Conservation (phyloP, 495 filamentous ascomycete species). For the Aspergillus panamensis region DNA sequence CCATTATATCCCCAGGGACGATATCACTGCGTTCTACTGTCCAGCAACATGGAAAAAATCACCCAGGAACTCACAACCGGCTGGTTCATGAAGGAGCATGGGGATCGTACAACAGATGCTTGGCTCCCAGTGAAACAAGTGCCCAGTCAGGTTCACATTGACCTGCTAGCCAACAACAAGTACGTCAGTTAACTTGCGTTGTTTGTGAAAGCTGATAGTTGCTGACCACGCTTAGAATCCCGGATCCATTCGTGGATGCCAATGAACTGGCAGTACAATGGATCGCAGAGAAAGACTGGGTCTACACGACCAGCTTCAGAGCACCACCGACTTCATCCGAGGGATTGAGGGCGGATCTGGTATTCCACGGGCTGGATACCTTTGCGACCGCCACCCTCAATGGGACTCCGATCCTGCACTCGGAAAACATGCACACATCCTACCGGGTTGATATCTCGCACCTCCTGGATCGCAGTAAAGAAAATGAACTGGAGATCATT, state of each 20-base stretch:
- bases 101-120: not conserved
- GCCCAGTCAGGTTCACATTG: constrained; percentile 55
- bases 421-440: constrained; percentile 70
- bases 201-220: not conserved
- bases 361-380: constrained; percentile 44
- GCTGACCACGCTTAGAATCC: constrained; percentile 42
- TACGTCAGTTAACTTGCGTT: not conserved
- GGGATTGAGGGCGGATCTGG: not conserved
- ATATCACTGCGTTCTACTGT: not conserved
- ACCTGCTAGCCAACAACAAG: constrained; percentile 30
- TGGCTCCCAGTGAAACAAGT: constrained; percentile 8
- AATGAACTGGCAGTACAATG: constrained; percentile 71
- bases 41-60: not conserved
- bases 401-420: constrained; percentile 57
- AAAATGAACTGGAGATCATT: constrained; percentile 31
- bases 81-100: constrained; percentile 7
- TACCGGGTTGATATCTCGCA: constrained; percentile 56
- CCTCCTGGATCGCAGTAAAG: constrained; percentile 27
- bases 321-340: not conserved
- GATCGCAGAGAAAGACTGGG: constrained; percentile 67
- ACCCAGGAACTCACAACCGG: not conserved
- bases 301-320: constrained; percentile 30
- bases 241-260: constrained; percentile 64
- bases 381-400: constrained; percentile 68
- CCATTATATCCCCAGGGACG: not conserved